Conservation (phyloP, 2,329 filamentous ascomycete genomes). For the Penicillium fuscoglaucum region DNA sequence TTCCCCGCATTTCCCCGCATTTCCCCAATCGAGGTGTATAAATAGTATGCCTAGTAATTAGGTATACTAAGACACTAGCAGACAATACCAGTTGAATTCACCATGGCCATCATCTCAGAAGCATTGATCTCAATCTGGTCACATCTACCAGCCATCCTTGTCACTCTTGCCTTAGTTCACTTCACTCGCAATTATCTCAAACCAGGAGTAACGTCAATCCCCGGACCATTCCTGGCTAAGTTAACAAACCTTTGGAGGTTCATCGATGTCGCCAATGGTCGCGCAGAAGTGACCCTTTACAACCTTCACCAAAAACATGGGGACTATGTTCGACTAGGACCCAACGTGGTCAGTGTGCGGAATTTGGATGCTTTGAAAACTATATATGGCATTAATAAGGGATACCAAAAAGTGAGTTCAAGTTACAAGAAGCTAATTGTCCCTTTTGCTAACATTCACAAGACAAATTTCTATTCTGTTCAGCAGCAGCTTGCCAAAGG, state of each 20-base stretch:
- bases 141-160: not conserved
- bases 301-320: constrained; percentile 21
- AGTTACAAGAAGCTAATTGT: not conserved
- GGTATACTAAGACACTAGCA: not conserved
- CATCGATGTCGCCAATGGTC: not conserved
- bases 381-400: constrained; percentile 25
- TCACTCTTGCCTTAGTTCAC: not conserved
- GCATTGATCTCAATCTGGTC: not conserved
- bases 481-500: constrained; percentile 25
- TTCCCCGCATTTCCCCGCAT: not conserved
- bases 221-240: not conserved
- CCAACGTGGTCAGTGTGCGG: constrained; percentile 25
- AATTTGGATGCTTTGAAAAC: constrained; percentile 22
- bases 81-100: not conserved
- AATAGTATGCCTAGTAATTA: not conserved
- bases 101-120: not conserved
- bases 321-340: constrained; percentile 23
- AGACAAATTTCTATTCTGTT: constrained; percentile 23
- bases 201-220: not conserved
- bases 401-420: constrained; percentile 12
- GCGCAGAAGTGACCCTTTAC: not conserved
- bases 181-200: not conserved
- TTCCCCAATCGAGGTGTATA: not conserved
- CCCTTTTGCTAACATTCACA: not conserved
- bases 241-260: not conserved